These are phyloP conservation scores for Hygrophoropsis aurantiaca DNA, from an alignment of 768 basidiomycete genomes.

Conservation along the genomic window DNA sequence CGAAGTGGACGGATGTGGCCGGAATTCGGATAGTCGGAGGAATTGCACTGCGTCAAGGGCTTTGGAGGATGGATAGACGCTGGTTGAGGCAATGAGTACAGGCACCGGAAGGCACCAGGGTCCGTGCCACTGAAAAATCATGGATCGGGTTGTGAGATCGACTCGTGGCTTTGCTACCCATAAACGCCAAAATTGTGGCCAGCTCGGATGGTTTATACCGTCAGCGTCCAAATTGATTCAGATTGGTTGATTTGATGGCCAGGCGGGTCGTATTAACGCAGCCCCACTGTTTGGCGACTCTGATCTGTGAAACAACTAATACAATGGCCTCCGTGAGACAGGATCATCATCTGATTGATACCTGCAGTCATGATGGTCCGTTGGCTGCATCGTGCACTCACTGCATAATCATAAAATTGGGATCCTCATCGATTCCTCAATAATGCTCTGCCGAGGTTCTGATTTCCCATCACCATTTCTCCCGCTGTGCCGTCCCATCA, in stretches of 20 bases:
- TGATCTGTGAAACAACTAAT: too few relatives aligned
- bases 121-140: slow-evolving; percentile 4
- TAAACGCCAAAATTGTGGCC: slow-evolving; percentile 2
- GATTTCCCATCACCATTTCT: slow-evolving; percentile 7
- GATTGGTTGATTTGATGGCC: slow-evolving; percentile 5
- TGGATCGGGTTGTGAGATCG: slow-evolving; percentile 7
- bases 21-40: slow-evolving; percentile 1
- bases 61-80: slow-evolving; percentile 7
- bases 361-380: slow-evolving; percentile 4
- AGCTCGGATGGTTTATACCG: slow-evolving; percentile 2
- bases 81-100: slow-evolving; percentile 11
- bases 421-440: slow-evolving; percentile 1
- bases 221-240: slow-evolving; percentile 1
- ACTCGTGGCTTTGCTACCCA: background rate
- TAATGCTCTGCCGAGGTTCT: background rate
- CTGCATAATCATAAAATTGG: background rate
- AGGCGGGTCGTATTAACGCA: slow-evolving; percentile 1
- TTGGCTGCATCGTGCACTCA: slow-evolving; percentile 3
- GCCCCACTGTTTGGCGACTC: too few relatives aligned
- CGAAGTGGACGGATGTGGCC: slow-evolving; percentile 14
- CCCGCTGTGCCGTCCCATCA: background rate
- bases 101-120: slow-evolving; percentile 11
- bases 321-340: background rate
- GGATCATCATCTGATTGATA: slow-evolving; percentile 5
- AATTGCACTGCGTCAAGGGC: slow-evolving; percentile 6